These are phyloP conservation scores for Wilhelminamyces savonicus DNA, from an alignment of 805 yeast species.

Conservation along the genomic window DNA sequence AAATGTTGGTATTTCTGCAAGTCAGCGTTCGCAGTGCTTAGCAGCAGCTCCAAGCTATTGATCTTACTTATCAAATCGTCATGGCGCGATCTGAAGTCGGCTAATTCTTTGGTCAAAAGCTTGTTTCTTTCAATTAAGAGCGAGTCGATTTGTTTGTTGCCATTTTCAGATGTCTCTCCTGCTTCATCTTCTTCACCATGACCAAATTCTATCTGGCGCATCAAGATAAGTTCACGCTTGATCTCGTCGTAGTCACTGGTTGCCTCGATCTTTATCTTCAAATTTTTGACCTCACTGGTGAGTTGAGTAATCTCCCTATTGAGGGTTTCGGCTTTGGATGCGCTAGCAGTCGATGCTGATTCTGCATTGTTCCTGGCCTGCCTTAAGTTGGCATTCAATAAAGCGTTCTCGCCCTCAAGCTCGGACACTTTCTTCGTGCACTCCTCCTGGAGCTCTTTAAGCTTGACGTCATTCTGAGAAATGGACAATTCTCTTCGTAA, in stretches of 20 bases:
- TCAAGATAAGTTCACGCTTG: constrained; percentile 65
- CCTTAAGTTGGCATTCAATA: constrained; percentile 52
- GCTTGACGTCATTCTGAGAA: constrained; percentile 43
- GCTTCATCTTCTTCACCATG: constrained; percentile 25
- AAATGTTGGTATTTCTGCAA: constrained; percentile 36
- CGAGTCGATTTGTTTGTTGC: constrained; percentile 40
- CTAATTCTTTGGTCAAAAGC: constrained; percentile 63
- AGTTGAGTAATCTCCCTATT: constrained; percentile 43
- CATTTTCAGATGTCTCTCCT: constrained; percentile 15
- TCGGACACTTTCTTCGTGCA: constrained; percentile 44
- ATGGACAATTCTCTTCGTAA: constrained; percentile 59
- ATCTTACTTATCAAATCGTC: constrained; percentile 39
- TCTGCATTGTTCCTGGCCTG: constrained; percentile 33
- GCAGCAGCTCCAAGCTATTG: constrained; percentile 30
- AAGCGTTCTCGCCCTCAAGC: constrained; percentile 64
- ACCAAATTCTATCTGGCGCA: constrained; percentile 75
- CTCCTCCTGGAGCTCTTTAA: constrained; percentile 31
- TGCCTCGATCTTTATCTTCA: constrained; percentile 43
- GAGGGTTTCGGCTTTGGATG: constrained; percentile 30
- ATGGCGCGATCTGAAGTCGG: constrained; percentile 56
- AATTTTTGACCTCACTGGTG: constrained; percentile 41
- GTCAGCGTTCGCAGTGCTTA: constrained; percentile 29
- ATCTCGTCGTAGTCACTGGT: constrained; percentile 74
- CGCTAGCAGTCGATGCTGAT: constrained; percentile 13
- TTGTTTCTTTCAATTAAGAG: constrained; percentile 66